Percentiles rank a stretch among this genome's conserved stretches.
These are phyloP conservation scores for Microdochium trichocladiopsis DNA, from an alignment of 2,329 filamentous ascomycete genomes.

Conservation along the genomic window DNA sequence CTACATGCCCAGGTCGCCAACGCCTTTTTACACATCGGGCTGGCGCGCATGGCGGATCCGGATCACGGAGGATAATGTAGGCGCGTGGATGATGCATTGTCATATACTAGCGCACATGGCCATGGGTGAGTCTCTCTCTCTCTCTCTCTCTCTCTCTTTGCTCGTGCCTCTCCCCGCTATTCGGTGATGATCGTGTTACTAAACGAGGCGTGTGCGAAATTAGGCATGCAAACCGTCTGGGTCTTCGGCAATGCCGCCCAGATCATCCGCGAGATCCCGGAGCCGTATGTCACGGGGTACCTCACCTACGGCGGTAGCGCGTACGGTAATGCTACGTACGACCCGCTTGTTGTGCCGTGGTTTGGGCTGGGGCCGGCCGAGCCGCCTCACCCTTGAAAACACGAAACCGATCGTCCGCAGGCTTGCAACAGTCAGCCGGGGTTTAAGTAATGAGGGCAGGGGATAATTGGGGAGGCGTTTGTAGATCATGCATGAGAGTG, in stretches of 20 bases:
- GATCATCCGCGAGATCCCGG: conserved; percentile 23
- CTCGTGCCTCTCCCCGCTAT: conserved; percentile 11
- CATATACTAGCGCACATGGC: conserved; percentile 51
- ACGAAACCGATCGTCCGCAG: too few species aligned
- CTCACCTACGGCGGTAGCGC: conserved; percentile 35
- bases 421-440: too few species aligned
- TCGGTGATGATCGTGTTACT: too few species aligned
- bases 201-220: neutral
- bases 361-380: neutral
- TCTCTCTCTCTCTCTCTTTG: conserved; percentile 6
- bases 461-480: too few species aligned
- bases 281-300: conserved; percentile 30
- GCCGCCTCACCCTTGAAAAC: too few species aligned
- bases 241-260: conserved; percentile 29
- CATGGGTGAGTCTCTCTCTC: conserved; percentile 37
- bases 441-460: too few species aligned
- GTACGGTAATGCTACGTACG: conserved; percentile 30
- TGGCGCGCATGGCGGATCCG: conserved; percentile 56
- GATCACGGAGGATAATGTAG: conserved; percentile 35
- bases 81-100: conserved; percentile 58
- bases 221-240: conserved; percentile 34
- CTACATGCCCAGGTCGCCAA: conserved; percentile 33
- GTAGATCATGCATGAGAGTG: too few species aligned
- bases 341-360: conserved; percentile 18
- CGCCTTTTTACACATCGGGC: conserved; percentile 33